These are phyloP conservation scores for Podaxis sp. DNA, from an alignment of 768 basidiomycete genomes.

Conservation along the genomic window DNA sequence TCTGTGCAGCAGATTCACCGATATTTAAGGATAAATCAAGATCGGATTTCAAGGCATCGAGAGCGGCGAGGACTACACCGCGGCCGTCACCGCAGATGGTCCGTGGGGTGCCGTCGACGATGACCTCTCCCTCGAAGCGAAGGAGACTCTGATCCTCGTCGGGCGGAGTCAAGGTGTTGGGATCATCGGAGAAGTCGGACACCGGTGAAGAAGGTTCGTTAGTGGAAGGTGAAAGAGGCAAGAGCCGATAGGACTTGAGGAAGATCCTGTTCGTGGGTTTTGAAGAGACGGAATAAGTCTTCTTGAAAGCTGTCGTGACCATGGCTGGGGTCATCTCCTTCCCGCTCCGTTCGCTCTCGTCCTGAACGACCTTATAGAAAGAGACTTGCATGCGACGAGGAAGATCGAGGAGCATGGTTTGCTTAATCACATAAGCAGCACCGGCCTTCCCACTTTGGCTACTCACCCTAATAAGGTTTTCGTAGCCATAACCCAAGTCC, in stretches of 20 bases:
- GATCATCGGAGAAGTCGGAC: conserved; percentile 49
- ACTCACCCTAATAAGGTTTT: conserved; percentile 98
- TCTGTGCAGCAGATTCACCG: conserved; percentile 90
- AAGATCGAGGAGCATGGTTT: conserved; percentile 85
- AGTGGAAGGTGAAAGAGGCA: conserved; percentile 39
- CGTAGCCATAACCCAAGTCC: conserved; percentile 92
- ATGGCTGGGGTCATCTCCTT: conserved; percentile 95
- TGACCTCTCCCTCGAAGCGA: conserved; percentile 82
- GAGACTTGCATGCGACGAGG: conserved; percentile 94
- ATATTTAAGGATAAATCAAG: conserved; percentile 80
- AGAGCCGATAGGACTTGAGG: conserved; percentile 49
- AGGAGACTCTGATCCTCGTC: conserved; percentile 66
- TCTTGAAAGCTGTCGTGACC: conserved; percentile 85
- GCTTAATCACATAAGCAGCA: conserved; percentile 94
- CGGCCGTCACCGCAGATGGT: conserved; percentile 91
- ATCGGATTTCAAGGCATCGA: conserved; percentile 81
- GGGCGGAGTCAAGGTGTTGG: conserved; percentile 39
- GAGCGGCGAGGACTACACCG: conserved; percentile 89
- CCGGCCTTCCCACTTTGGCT: conserved; percentile 98
- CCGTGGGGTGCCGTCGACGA: conserved; percentile 78
- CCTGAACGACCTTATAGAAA: conserved; percentile 93
- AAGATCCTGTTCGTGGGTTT: conserved; percentile 63
- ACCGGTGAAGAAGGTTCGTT: conserved; percentile 43
- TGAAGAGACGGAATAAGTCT: conserved; percentile 76
- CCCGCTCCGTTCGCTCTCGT: conserved; percentile 85